Evolutionary conservation across 176 grass and related monocot genomes (phyloP), one percentile per base, ranked within the genome.

Genomic region (Poa annua): DNA sequence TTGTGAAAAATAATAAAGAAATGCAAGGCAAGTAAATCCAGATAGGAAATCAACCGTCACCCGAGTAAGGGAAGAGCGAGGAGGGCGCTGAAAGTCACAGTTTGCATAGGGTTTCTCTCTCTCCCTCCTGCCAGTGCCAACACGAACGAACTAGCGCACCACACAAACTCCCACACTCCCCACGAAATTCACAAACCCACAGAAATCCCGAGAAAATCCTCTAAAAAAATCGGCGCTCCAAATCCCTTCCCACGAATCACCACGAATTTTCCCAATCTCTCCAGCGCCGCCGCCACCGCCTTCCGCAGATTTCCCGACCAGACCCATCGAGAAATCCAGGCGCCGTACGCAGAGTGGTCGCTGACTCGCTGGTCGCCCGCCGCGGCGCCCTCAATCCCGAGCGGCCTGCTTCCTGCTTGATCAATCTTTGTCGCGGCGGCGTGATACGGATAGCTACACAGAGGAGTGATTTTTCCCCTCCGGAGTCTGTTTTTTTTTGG

Each of bases 81-180:
- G 54, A 44, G 16, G 71, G 15, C 45, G 47, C 16, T 52, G 81
- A 48, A 59, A 60, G 87, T 53, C 87, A 88, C 82, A 44, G 77
- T 85, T 82, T 77, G 80, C 84, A 84, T 87, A 87, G 85, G 85
- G 89, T 90, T 90, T 85, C 70, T 50, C 70, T 73, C 65, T 32
- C 65, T 68, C 69, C 42, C 29, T 29, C 29, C 29, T 29, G 29
- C 32, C 16, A n/a, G n/a, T 42, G 35, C 32, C 80, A 26, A 69
- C 75, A 83, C 68, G 77, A 74, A 83, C 85, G 77, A 74, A 79
- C 85, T 36, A 83, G 66, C 63, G 80, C 80, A 84, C 85, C 73
- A 74, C 73, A 86, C 80, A 83, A 71, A 78, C 65, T 19, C 60
- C 49, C 41, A n/a, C 69, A 1, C 80, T 39, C 66, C 66, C 75